Base-by-base conservation (phyloP, 2,329 filamentous ascomycete genomes). In the Rachicladosporium sp. region DNA sequence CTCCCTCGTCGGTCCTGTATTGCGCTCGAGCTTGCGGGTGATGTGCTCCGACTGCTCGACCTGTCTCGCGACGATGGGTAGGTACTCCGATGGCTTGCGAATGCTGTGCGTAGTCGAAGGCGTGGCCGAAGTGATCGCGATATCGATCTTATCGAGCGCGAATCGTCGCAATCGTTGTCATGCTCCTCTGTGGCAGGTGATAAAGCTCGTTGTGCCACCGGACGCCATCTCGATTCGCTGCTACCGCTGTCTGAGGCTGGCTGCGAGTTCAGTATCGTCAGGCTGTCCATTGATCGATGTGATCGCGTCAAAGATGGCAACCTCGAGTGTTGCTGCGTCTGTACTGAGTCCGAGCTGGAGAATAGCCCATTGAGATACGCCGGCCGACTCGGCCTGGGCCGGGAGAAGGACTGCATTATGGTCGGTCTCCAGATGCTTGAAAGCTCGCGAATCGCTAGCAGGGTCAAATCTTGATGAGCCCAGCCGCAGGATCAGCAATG, bases 301-400 rank as follows among this genome's bases (percentile, higher is more conserved):
- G 41, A 13, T 30, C 48, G 46, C 4, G 50, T 36, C 39, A 41
- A 30, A 42, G 29, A 41, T 48, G 29, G 43, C 40, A 29, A 45
- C 23, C 27, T 37, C 15, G 35, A 37, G 43, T 21, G 44, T 42
- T 32, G 41, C 35, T 35, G 19, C 29, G 27, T 50, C 44, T 49
- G 34, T 4, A 10, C 7, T 2, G 38, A 36, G 21, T 40, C 33
- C 31, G 36, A 33, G 10, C 33, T 33, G 30, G 48, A 46, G 45
- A 52, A 57, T 10, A 57, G 45, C 34, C 48, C 50, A 42, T 57
- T 52, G 37, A 56, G 44, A 37, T 55, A 56, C 35, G 53, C 53
- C 9, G 53, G 54, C 33, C 53, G 42, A 32, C 41, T 33, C n/a
- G 39, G 19, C 12, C 33, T 29, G 33, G 31, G 33, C 11, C 38